Evolutionary conservation across 2,329 filamentous ascomycete species (phyloP).

Genomic region (Aspergillus sp.): DNA sequence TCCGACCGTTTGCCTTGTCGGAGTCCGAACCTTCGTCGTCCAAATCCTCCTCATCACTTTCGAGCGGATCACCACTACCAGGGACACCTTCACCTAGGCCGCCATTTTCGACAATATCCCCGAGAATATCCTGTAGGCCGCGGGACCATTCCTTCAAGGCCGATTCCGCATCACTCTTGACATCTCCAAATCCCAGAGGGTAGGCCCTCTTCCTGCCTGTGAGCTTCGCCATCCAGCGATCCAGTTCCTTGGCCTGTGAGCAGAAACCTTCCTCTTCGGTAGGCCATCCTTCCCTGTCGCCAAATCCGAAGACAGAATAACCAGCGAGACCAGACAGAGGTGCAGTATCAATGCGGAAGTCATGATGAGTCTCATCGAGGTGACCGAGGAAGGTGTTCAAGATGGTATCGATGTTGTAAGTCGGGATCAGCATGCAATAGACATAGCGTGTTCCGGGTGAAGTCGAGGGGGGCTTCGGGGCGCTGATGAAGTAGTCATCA

Average conservation of each 20-base stretch:
- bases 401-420: conserved; percentile 93
- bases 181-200: conserved; percentile 84
- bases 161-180: conserved; percentile 69
- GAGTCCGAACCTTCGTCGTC: conserved; percentile 60
- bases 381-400: conserved; percentile 86
- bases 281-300: conserved; percentile 89
- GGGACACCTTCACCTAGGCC: conserved; percentile 66
- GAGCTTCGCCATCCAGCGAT: conserved; percentile 96
- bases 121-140: conserved; percentile 72
- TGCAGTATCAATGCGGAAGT: conserved; percentile 92
- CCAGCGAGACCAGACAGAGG: conserved; percentile 75
- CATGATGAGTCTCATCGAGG: conserved; percentile 88
- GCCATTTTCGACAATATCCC: conserved; percentile 56
- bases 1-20: conserved; percentile 49
- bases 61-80: conserved; percentile 79
- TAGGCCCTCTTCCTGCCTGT: conserved; percentile 84
- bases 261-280: conserved; percentile 89
- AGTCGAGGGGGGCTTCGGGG: conserved; percentile 62
- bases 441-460: conserved; percentile 62
- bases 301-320: conserved; percentile 92
- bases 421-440: conserved; percentile 83
- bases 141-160: conserved; percentile 75
- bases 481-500: conserved; percentile 85
- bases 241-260: conserved; percentile 84
- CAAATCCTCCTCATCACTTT: conserved; percentile 77